Conservation (phyloP, 495 filamentous ascomycete species). For the Cetradonia linearis region DNA sequence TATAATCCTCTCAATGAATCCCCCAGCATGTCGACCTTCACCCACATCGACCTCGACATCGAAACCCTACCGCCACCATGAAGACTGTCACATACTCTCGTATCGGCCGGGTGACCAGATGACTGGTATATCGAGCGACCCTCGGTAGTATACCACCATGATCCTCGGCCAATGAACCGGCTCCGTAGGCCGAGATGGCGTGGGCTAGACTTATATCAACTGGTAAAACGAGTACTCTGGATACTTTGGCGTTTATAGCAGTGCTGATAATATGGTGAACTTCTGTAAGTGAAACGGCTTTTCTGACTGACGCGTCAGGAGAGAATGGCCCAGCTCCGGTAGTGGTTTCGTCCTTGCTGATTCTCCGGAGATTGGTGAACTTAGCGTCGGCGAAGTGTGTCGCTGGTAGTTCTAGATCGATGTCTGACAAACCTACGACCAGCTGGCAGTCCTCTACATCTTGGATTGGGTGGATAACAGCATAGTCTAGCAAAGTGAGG, state of each 20-base stretch:
- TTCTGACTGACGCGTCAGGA: background rate
- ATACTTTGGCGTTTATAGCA: background rate
- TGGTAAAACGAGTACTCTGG: background rate
- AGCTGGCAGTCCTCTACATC: background rate
- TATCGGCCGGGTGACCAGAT: too few species aligned
- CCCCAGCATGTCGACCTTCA: too few species aligned
- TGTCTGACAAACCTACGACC: background rate
- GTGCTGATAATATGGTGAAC: background rate
- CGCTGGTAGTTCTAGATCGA: background rate
- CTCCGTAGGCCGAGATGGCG: background rate
- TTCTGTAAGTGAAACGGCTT: background rate
- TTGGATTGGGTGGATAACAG: background rate
- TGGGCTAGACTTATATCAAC: background rate
- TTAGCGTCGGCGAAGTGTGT: background rate
- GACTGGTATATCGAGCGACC: too few species aligned
- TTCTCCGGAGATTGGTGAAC: background rate
- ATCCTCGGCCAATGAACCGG: background rate
- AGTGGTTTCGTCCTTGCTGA: background rate
- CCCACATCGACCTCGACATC: background rate
- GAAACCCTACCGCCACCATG: background rate
- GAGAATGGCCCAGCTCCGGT: background rate
- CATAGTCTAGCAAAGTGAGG: constrained; percentile 1
- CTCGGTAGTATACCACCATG: too few species aligned
- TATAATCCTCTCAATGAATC: too few species aligned
- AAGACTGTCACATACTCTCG: constrained; percentile 27